Percentiles rank a stretch among this genome's conserved stretches.
Conservation (phyloP, 1,284 basidiomycete genomes). For the Sanghuangporus weigelae region DNA sequence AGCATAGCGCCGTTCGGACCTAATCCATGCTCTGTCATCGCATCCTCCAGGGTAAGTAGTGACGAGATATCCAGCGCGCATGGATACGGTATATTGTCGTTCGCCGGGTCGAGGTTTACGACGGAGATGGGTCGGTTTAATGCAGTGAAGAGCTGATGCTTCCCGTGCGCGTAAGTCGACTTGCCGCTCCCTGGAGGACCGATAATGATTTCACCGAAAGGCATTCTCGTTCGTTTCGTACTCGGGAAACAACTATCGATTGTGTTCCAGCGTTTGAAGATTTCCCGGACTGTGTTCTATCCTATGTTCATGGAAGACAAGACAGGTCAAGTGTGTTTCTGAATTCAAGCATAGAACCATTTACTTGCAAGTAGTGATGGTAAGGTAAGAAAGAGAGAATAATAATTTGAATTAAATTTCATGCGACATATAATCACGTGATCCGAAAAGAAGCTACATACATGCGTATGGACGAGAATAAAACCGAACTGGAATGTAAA, state of each 20-base stretch:
- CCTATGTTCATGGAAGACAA: too few relatives aligned
- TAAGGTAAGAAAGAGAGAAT: too few relatives aligned
- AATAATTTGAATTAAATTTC: too few relatives aligned
- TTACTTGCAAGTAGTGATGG: too few relatives aligned
- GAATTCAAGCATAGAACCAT: too few relatives aligned
- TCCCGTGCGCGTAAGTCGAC: conserved; percentile 91
- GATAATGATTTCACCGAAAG: conserved; percentile 84
- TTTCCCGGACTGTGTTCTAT: too few relatives aligned
- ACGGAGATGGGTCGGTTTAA: conserved; percentile 82
- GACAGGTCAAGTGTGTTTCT: too few relatives aligned
- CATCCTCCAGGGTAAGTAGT: conserved; percentile 85
- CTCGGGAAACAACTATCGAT: neutral
- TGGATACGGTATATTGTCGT: conserved; percentile 86
- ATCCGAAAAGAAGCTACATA: too few relatives aligned
- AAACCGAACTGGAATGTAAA: too few relatives aligned
- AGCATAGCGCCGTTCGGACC: conserved; percentile 98
- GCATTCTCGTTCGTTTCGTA: conserved; percentile 41
- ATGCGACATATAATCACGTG: too few relatives aligned
- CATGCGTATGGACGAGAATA: too few relatives aligned
- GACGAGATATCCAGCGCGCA: conserved; percentile 84
- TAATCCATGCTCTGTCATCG: conserved; percentile 81
- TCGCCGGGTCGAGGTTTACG: conserved; percentile 96
- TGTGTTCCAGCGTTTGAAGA: neutral
- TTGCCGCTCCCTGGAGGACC: conserved; percentile 93
- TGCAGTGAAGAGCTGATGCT: conserved; percentile 88